Evolutionary conservation across 2,329 filamentous ascomycete species (phyloP).

Genomic region (Arthrobotrys iridis): DNA sequence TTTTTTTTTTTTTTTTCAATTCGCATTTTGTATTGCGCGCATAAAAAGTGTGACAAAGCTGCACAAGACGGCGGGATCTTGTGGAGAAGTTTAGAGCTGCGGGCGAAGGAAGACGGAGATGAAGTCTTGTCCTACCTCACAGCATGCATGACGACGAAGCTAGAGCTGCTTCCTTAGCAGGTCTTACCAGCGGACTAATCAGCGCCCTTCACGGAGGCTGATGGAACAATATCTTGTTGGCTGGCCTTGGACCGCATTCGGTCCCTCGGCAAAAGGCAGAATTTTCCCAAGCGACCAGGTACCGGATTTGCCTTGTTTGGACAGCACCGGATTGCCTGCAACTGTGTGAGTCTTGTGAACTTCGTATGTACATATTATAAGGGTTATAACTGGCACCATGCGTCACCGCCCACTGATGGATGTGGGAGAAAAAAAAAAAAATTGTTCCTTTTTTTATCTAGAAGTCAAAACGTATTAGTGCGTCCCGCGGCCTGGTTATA

Average conservation of each 20-base stretch:
- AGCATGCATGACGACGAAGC: not conserved
- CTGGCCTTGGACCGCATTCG: constrained; percentile 1
- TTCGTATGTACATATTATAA: constrained; percentile 5
- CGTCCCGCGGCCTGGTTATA: constrained; percentile 19
- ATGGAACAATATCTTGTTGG: not conserved
- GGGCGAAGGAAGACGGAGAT: constrained; percentile 1
- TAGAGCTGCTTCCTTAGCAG: not conserved
- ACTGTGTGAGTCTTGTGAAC: constrained; percentile 7
- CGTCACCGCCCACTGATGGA: constrained; percentile 21
- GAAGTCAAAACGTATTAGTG: constrained; percentile 21
- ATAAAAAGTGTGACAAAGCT: constrained; percentile 46
- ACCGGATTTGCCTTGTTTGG: constrained; percentile 23
- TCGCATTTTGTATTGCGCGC: constrained; percentile 36
- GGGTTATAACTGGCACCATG: constrained; percentile 28
- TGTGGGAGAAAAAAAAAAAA: constrained; percentile 10
- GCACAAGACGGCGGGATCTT: constrained; percentile 16
- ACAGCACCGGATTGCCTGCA: not conserved
- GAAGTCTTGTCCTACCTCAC: constrained; percentile 9
- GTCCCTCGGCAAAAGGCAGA: constrained; percentile 36
- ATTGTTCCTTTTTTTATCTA: constrained; percentile 24
- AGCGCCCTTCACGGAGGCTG: not conserved
- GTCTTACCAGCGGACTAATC: not conserved
- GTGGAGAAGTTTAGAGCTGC: constrained; percentile 26
- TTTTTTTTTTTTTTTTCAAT: not conserved
- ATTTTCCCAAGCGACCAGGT: constrained; percentile 37